Evolutionary conservation across 495 filamentous ascomycete species (phyloP).

Genomic region (Penicillium riverlandense): DNA sequence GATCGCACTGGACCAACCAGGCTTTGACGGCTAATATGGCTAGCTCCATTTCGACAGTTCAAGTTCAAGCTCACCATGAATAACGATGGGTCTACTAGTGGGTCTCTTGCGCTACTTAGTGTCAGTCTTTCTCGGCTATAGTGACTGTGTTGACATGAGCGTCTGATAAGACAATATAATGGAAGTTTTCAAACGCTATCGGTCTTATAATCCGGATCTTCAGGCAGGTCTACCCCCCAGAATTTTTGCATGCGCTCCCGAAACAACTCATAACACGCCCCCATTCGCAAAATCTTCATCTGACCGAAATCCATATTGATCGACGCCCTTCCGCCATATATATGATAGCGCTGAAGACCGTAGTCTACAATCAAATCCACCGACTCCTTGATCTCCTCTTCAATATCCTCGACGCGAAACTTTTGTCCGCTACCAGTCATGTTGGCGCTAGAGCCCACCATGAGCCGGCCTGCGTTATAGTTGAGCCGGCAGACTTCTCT

Average conservation of each 20-base stretch:
- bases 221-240: constrained; percentile 1
- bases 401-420: constrained; percentile 23
- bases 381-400: constrained; percentile 11
- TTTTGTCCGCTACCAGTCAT: constrained; percentile 19
- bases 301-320: constrained; percentile 14
- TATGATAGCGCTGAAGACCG: constrained; percentile 19
- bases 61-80: too few species aligned
- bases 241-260: constrained; percentile 13
- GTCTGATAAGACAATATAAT: too few species aligned
- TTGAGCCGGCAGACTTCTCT: constrained; percentile 13
- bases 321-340: constrained; percentile 12
- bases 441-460: constrained; percentile 21
- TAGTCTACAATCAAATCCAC: constrained; percentile 27
- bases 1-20: too few species aligned
- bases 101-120: too few species aligned
- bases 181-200: too few species aligned
- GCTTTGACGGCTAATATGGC: too few species aligned
- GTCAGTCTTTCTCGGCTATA: too few species aligned
- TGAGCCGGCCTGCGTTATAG: constrained; percentile 9
- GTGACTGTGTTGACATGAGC: too few species aligned
- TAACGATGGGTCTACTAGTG: too few species aligned
- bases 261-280: constrained; percentile 18
- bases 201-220: not conserved
- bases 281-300: constrained; percentile 19
- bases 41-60: too few species aligned